These are phyloP conservation scores for Nothophoma quercina DNA, from an alignment of 2,329 filamentous ascomycete genomes.

Conservation along the genomic window DNA sequence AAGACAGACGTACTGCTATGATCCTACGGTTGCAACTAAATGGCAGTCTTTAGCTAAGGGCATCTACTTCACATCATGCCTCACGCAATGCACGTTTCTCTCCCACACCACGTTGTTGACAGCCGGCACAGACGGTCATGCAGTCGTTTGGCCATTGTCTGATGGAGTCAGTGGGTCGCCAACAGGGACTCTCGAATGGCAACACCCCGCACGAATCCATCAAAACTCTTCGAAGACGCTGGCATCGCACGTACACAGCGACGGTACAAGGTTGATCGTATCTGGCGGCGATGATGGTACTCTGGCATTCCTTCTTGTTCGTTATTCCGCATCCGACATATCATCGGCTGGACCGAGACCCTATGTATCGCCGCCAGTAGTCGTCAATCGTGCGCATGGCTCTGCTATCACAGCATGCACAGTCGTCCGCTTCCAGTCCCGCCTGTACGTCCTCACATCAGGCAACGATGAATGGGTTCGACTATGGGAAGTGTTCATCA, in stretches of 20 bases:
- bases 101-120: slow-evolving; percentile 62
- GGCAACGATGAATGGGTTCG: slow-evolving; percentile 60
- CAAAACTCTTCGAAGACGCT: slow-evolving; percentile 79
- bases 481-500: slow-evolving; percentile 52
- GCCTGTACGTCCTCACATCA: slow-evolving; percentile 42
- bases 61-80: slow-evolving; percentile 64
- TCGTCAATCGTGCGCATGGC: slow-evolving; percentile 70
- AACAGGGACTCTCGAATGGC: slow-evolving; percentile 35
- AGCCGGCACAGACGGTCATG: slow-evolving; percentile 80
- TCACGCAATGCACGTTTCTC: slow-evolving; percentile 68
- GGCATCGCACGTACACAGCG: slow-evolving; percentile 41
- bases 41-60: slow-evolving; percentile 51
- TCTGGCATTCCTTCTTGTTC: slow-evolving; percentile 60
- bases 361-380: slow-evolving; percentile 34
- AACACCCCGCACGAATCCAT: slow-evolving; percentile 62
- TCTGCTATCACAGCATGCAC: slow-evolving; percentile 71
- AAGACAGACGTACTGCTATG: slow-evolving; percentile 56
- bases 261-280: slow-evolving; percentile 61
- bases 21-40: slow-evolving; percentile 22
- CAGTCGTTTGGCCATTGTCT: slow-evolving; percentile 66
- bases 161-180: slow-evolving; percentile 18
- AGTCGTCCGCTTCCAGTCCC: slow-evolving; percentile 34
- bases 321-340: not conserved
- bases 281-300: slow-evolving; percentile 92
- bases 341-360: slow-evolving; percentile 27